Evolutionary conservation across 2,329 filamentous ascomycete genomes (phyloP).

Genomic region (Macroventuria anomochaeta): DNA sequence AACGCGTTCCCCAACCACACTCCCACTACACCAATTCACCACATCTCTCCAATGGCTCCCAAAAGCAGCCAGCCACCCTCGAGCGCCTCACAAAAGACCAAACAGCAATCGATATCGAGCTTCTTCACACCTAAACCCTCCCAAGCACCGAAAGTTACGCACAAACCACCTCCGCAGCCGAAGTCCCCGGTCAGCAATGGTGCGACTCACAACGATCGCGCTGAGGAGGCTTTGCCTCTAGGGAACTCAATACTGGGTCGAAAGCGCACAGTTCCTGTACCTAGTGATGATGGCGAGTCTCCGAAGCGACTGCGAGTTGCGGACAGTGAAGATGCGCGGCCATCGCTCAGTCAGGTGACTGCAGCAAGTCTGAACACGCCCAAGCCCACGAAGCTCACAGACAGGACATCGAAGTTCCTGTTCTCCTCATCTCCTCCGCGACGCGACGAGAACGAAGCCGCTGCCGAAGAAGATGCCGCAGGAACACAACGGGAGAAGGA

Average conservation of each 20-base stretch:
- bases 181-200: constrained; percentile 30
- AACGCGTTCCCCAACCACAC: constrained; percentile 8
- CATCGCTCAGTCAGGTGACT: constrained; percentile 32
- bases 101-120: constrained; percentile 82
- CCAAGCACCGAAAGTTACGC: constrained; percentile 41
- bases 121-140: constrained; percentile 69
- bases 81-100: constrained; percentile 59
- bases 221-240: constrained; percentile 9
- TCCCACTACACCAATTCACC: not conserved
- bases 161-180: constrained; percentile 24
- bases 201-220: constrained; percentile 18
- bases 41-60: constrained; percentile 45
- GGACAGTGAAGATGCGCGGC: constrained; percentile 27
- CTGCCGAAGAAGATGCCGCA: constrained; percentile 57
- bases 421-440: constrained; percentile 61
- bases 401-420: constrained; percentile 64
- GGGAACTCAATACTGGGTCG: constrained; percentile 6
- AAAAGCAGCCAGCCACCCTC: constrained; percentile 42
- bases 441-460: constrained; percentile 45
- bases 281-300: constrained; percentile 47
- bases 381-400: constrained; percentile 49
- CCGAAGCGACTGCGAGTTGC: constrained; percentile 48
- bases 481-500: constrained; percentile 66
- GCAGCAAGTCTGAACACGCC: constrained; percentile 32
- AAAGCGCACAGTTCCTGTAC: constrained; percentile 48